Evolutionary conservation across 768 basidiomycete genomes (phyloP), one percentile per base, ranked within the genome.

Genomic region (Tylopilus sp.): DNA sequence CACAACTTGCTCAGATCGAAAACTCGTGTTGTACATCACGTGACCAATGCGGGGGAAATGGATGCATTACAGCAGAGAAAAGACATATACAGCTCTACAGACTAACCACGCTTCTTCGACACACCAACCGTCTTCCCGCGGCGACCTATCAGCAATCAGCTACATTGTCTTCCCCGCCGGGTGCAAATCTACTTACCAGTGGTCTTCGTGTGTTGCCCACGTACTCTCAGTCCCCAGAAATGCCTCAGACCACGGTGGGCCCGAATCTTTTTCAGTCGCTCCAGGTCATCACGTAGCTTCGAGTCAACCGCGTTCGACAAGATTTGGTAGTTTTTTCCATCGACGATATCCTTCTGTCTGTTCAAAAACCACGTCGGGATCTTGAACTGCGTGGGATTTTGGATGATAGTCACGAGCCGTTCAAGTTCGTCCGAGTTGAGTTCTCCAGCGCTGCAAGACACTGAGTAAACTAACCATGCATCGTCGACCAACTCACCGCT

Each of bases 361-460:
- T 98, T 99, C 72, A 98, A 74, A 83, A 99, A 98, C 95, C 95
- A 99, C 38, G 85, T 82, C 17, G 97, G 97, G 71, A 99, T 97
- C 81, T 99, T 99, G 86, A 95, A 99, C 73, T 98, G 95, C 7
- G 89, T 88, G 26, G 97, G 97, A 77, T 95, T 98, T 78, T 98
- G 97, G 72, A 99, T 95, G 74, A 99, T 98, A 52, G 91, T 98
- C 60, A 99, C 97, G 60, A 99, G 81, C 51, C 97, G 93, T 77
- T 99, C 97, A 48, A 99, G 86, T 75, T 99, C 97, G 68, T 99
- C 97, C 39, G 97, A 95, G 83, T 99, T 98, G 69, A 99, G 88
- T 64, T 99, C 97, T 59, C 97, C 97, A 63, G 97, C 97, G 46
- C 97, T 99, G 69, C 21, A 41, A 6, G 45, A 42, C 28, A 33